Base-by-base conservation (phyloP, 2,329 filamentous ascomycete species). In the Paecilomyces fulvus region DNA sequence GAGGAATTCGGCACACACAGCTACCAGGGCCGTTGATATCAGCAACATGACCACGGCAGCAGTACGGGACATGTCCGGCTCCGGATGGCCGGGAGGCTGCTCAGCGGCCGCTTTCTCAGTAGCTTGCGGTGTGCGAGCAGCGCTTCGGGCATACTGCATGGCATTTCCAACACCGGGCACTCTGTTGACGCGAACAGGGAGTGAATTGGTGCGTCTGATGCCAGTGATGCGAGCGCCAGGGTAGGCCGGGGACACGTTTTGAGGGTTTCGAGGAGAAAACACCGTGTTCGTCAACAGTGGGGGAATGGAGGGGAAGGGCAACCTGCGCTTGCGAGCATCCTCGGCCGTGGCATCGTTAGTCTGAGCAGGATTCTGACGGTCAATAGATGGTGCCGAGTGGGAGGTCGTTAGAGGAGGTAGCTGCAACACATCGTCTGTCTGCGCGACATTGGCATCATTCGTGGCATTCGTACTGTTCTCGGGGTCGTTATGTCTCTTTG, bases 1-100 rank as follows among this genome's bases (percentile, higher is more conserved):
- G 72, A 92, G 83, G 73, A 87, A 90, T 69, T 92, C 89, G 52
- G 81, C 81, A 61, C 81, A 83, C 49, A 82, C 72, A 46, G 88
- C 87, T 14, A 84, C 81, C 2, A 84, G 72, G 12, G 69, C 80
- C 2, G 81, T 83, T 3, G 79, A 80, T 55, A 79, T 65, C 20
- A 83, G 65, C 25, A 84, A 70, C 68, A 83, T 76, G 55, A 83
- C 75, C 23, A 83, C 72, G 9, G 81, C 80, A 1, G 80, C 76
- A 23, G 80, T 83, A 50, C 80, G 78, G 12, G 81, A 83, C 79
- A 83, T 82, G 17, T 61, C 61, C 0, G 67, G 62, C 48, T 69
- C 62, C 7, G 37, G 37, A 9, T 17, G n/a, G 8, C 20, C 7
- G 6, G 58, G 49, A 9, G 59, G 31, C 3, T 56, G 51, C 21